These are phyloP conservation scores for Capsicum chinense DNA, from an alignment of 257 asterid genomes.

Conservation along the genomic window DNA sequence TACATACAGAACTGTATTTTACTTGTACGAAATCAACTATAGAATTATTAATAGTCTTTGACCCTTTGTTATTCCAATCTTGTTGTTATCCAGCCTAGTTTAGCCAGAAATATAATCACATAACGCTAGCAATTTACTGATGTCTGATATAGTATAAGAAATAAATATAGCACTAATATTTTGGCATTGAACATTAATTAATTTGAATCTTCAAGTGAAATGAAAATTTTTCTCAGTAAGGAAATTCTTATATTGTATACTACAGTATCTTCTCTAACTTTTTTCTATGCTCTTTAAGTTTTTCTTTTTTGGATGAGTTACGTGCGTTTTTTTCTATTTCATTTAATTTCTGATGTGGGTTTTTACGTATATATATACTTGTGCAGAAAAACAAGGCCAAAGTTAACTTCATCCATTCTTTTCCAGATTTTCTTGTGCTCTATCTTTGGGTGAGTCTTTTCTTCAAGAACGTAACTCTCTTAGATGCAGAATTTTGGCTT, in stretches of 20 bases:
- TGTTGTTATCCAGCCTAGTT: background rate
- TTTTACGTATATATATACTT: background rate
- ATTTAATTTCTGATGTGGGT: background rate
- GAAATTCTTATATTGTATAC: background rate
- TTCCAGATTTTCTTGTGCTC: constrained; percentile 79
- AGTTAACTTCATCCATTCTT: constrained; percentile 56
- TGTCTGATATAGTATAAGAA: background rate
- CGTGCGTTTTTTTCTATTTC: background rate
- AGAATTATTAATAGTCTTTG: too few species aligned
- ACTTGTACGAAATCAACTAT: background rate
- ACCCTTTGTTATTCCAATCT: background rate
- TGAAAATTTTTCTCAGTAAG: background rate
- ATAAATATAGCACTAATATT: background rate
- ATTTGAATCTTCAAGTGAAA: background rate
- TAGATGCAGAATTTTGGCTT: background rate
- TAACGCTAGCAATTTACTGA: background rate
- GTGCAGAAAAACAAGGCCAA: constrained; percentile 80
- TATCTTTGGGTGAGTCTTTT: constrained; percentile 66
- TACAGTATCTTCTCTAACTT: background rate
- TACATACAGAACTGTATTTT: background rate
- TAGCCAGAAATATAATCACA: constrained; percentile 3
- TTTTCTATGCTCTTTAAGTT: background rate
- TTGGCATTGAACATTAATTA: background rate
- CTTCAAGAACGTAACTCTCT: background rate
- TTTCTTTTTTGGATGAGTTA: too few species aligned